Evolutionary conservation across 2,329 filamentous ascomycete species (phyloP).

Genomic region (Aspergillus unguis): DNA sequence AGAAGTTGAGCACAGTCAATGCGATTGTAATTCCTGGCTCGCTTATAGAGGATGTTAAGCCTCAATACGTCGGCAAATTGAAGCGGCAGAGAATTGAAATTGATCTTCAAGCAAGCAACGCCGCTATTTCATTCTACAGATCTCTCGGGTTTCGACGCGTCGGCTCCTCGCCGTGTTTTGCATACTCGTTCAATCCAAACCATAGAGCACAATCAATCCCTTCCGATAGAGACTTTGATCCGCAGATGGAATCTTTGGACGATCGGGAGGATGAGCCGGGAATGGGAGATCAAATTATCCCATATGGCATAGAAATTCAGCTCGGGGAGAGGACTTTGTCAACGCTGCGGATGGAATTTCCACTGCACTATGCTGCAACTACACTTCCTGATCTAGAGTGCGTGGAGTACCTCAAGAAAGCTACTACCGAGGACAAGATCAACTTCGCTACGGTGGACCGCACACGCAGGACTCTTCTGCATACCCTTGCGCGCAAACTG

Average conservation of each 20-base stretch:
- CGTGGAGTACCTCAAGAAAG: background rate
- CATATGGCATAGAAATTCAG: background rate
- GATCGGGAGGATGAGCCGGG: background rate
- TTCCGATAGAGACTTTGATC: too few relatives aligned
- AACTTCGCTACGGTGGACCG: background rate
- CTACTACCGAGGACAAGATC: background rate
- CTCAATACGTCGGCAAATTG: conserved; percentile 17
- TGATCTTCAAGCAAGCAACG: conserved; percentile 1
- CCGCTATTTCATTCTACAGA: conserved; percentile 22
- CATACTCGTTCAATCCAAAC: conserved; percentile 17
- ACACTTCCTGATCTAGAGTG: background rate
- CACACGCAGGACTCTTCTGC: background rate
- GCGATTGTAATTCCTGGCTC: conserved; percentile 18
- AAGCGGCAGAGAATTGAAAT: conserved; percentile 13
- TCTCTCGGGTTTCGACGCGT: conserved; percentile 21
- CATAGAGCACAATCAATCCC: conserved; percentile 1
- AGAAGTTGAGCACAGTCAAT: conserved; percentile 18
- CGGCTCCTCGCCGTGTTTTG: conserved; percentile 19
- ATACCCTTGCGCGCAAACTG: background rate
- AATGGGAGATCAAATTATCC: background rate
- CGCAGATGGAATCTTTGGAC: too few relatives aligned
- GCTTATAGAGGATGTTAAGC: conserved; percentile 15
- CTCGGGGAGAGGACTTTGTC: background rate
- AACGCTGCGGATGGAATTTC: background rate
- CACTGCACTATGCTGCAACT: background rate